phyloP scores from a whole-genome alignment of 179 eudicot species.

The Beta lomatogona region DNA sequence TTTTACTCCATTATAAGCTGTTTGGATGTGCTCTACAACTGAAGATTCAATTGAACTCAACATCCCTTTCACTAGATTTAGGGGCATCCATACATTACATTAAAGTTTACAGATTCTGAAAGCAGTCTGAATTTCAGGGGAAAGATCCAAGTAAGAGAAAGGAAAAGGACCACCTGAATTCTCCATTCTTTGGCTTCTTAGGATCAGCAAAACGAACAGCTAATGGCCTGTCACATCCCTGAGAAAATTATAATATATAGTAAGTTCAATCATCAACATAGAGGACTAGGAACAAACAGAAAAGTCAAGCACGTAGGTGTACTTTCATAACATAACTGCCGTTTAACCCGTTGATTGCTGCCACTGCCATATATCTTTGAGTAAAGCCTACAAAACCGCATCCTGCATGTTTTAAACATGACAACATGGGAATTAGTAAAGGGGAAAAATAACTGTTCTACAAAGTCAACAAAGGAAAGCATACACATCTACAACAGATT shows the following conservation, averaged over 20 bases:
- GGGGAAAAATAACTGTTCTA: background rate
- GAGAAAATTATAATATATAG: slow-evolving; percentile 14
- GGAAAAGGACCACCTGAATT: slow-evolving; percentile 53
- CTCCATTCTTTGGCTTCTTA: slow-evolving; percentile 83
- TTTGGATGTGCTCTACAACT: background rate
- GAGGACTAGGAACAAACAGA: slow-evolving; percentile 6
- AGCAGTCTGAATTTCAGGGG: background rate
- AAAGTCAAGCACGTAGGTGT: slow-evolving; percentile 30
- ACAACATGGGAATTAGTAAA: background rate
- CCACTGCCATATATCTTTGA: slow-evolving; percentile 81
- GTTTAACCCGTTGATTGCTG: slow-evolving; percentile 75
- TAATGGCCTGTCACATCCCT: slow-evolving; percentile 93
- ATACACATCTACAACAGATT: background rate
- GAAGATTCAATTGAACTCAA: background rate
- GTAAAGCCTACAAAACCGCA: slow-evolving; percentile 72
- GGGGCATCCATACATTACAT: background rate
- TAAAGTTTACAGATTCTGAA: background rate
- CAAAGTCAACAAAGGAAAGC: slow-evolving; percentile 11
- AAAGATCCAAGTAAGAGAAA: background rate
- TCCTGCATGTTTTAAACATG: slow-evolving; percentile 42
- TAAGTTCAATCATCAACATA: slow-evolving; percentile 7
- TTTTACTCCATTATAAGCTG: background rate
- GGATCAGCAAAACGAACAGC: slow-evolving; percentile 97
- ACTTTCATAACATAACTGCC: slow-evolving; percentile 82
- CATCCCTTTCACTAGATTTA: background rate